A percentile compares a stretch with the other conserved stretches of the same genome.
Conservation (phyloP, 2,329 filamentous ascomycete genomes). For the Teratosphaeria zuluensis region DNA sequence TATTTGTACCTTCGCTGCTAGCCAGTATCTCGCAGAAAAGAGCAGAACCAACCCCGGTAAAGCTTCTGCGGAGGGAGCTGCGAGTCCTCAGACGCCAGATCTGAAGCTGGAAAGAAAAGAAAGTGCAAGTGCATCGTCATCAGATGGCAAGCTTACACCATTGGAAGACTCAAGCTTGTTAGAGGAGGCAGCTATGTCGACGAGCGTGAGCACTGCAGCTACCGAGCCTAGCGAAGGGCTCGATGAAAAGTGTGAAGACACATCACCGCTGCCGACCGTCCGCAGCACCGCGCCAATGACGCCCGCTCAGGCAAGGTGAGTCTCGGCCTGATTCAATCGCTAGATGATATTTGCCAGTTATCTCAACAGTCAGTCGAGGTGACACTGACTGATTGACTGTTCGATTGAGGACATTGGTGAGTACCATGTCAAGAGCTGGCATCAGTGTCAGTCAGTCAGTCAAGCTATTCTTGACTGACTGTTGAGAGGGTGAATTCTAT, state of each 20-base stretch:
- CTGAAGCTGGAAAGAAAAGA: background rate
- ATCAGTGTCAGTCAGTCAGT: no score
- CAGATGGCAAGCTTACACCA: background rate
- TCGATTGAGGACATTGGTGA: no score
- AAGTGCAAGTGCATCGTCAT: background rate
- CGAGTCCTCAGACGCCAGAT: background rate
- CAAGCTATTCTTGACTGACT: no score
- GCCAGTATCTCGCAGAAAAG: background rate
- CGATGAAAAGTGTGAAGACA: background rate
- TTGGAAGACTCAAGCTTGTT: background rate
- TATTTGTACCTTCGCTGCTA: background rate
- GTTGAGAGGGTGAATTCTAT: background rate
- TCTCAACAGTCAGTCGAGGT: no score
- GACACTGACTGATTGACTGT: no score
- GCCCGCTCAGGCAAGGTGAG: background rate
- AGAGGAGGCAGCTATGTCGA: background rate
- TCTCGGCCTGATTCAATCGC: background rate
- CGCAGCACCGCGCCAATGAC: background rate
- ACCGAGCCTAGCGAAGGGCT: background rate
- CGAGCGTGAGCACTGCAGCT: background rate
- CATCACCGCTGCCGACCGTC: background rate
- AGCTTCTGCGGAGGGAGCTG: background rate
- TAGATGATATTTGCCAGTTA: no score
- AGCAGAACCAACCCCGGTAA: background rate
- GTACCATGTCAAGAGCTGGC: no score